Percentiles rank a stretch among this genome's conserved stretches.
phyloP scores from a whole-genome alignment of 768 basidiomycete species.

The Chiua virens region DNA sequence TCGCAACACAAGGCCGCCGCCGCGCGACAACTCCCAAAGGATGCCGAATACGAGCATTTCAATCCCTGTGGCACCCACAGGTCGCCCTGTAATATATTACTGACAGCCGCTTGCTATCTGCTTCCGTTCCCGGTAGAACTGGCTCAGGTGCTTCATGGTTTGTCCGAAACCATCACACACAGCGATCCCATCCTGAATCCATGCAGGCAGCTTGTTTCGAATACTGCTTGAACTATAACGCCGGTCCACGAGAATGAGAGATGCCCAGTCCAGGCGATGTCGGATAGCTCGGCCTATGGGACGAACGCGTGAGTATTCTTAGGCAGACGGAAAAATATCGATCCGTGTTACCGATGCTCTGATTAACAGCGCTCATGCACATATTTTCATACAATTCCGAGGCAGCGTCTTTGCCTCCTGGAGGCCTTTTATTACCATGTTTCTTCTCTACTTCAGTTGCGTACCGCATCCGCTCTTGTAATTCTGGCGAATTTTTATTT shows the following conservation, averaged over 20 bases:
- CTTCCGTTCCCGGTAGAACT: constrained; percentile 66
- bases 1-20: constrained; percentile 4
- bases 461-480: constrained; percentile 90
- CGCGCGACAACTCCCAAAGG: background rate
- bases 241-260: constrained; percentile 81
- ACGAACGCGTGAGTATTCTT: constrained; percentile 1
- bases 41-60: constrained; percentile 1
- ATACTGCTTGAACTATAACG: constrained; percentile 75
- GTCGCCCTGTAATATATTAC: constrained; percentile 4
- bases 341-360: constrained; percentile 77
- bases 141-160: constrained; percentile 63
- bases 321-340: background rate
- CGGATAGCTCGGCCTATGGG: constrained; percentile 92
- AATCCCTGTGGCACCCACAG: constrained; percentile 1
- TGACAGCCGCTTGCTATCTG: background rate
- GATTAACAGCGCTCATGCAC: constrained; percentile 95
- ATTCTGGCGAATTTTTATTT: constrained; percentile 86
- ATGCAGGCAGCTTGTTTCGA: constrained; percentile 79
- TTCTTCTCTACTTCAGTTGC: constrained; percentile 62
- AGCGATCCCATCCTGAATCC: constrained; percentile 71
- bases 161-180: constrained; percentile 69
- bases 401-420: constrained; percentile 61
- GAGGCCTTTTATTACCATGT: constrained; percentile 32
- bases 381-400: constrained; percentile 87
- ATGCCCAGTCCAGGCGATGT: constrained; percentile 89